Conservation (phyloP, 805 yeast genomes). For the Saturnispora silvae region DNA sequence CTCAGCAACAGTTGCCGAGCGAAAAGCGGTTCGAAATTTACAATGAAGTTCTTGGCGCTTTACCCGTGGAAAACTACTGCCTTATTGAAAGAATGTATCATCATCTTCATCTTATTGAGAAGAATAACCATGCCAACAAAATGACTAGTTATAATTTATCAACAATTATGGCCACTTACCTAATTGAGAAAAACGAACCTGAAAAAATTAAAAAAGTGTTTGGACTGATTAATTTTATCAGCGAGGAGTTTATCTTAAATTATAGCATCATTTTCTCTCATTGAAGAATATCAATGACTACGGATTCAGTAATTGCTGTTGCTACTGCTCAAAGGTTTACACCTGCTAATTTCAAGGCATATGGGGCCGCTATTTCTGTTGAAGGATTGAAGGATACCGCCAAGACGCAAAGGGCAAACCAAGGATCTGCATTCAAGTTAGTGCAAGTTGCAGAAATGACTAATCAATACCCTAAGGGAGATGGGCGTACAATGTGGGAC, state of each 20-base stretch:
- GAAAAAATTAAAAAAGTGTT: conserved; percentile 37
- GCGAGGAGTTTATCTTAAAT: conserved; percentile 39
- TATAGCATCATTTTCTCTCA: conserved; percentile 11
- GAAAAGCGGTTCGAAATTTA: conserved; percentile 21
- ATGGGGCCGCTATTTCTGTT: conserved; percentile 73
- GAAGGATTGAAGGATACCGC: conserved; percentile 51
- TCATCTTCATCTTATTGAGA: conserved; percentile 63
- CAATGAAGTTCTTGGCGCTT: conserved; percentile 18
- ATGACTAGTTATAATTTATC: conserved; percentile 89
- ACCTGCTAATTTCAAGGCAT: conserved; percentile 53
- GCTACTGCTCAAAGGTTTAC: conserved; percentile 40
- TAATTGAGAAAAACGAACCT: conserved; percentile 44
- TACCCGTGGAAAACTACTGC: conserved; percentile 61
- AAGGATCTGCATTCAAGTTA: conserved; percentile 85
- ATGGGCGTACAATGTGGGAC: conserved; percentile 65
- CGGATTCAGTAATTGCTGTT: not conserved
- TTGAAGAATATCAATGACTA: not conserved
- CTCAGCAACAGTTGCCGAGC: conserved; percentile 15
- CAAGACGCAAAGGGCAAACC: conserved; percentile 54
- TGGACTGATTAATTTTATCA: conserved; percentile 43
- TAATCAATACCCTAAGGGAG: conserved; percentile 43
- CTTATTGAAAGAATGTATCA: conserved; percentile 55
- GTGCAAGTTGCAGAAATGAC: conserved; percentile 60
- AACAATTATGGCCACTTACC: conserved; percentile 68
- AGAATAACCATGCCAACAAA: conserved; percentile 56